Evolutionary conservation across 2,329 filamentous ascomycete genomes (phyloP), one percentile per base, ranked within the genome.

Genomic region (Dactylellina cionopaga): DNA sequence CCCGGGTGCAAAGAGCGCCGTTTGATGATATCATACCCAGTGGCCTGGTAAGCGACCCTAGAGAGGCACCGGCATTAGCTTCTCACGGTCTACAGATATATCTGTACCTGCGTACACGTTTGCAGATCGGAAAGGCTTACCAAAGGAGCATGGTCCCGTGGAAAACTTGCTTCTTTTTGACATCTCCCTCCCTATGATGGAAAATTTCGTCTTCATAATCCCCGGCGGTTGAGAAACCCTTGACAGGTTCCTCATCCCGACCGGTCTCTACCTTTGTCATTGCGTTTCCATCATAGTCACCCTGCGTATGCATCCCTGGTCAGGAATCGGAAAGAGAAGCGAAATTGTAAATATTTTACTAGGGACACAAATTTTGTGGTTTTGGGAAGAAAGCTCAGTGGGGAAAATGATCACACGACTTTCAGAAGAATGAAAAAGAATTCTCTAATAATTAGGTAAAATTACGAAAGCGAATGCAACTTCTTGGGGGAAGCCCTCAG

Each of bases 11-110:
- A 27, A 22, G 25, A 6, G 19, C 19, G 25, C 15, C 19, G n/a
- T n/a, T n/a, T n/a, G n/a, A n/a, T 29, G 3, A 35, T 5, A 43
- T 22, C 35, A 22, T 63, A 71, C 65, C 65, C 65, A 37, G 65
- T 71, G 37, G 65, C 65, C 65, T 71, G 65, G 58, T 71, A 71
- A 44, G 65, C 65, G 56, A 71, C 65, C 65, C 65, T 71, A n/a
- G n/a, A n/a, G n/a, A n/a, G n/a, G 35, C 10, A 58, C 3, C 11
- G 10, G 3, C 2, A 41, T 60, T 54, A 68, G 51, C 55, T 15
- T 13, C 29, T 2, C 24, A 35, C 10, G 35, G 9, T 29, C 11
- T 3, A 41, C 9, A 9, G 10, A 5, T 9, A 10, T 22, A 31
- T 51, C 19, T 9, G 3, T 17, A 39, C 1, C 15, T n/a, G n/a